Conservation (phyloP, 257 asterid genomes). For the Plantago major region DNA sequence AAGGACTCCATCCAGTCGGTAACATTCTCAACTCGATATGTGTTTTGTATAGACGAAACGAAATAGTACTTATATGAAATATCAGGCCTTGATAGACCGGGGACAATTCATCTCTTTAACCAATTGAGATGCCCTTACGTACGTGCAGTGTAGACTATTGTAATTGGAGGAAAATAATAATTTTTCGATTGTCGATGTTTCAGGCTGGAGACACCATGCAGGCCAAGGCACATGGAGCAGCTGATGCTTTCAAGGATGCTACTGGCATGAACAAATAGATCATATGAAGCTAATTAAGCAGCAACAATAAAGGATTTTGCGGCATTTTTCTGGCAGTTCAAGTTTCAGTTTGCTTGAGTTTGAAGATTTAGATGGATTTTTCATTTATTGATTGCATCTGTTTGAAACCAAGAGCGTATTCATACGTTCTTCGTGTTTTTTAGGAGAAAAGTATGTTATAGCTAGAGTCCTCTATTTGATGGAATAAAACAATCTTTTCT, state of each 20-base stretch:
- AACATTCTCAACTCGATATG: not conserved
- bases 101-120: no score
- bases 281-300: no score
- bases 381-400: not conserved
- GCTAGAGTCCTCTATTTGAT: not conserved
- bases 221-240: slow-evolving; percentile 43
- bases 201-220: slow-evolving; percentile 40
- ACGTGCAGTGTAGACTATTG: not conserved
- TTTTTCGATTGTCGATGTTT: not conserved
- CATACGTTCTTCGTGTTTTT: not conserved
- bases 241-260: slow-evolving; percentile 41
- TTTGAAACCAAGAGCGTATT: slow-evolving; percentile 1
- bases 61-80: no score
- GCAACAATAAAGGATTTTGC: not conserved
- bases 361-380: not conserved
- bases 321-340: not conserved
- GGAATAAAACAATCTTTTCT: not conserved
- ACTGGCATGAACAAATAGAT: slow-evolving; percentile 41
- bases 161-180: not conserved
- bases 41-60: not conserved
- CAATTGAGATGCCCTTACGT: not conserved
- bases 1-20: slow-evolving; percentile 47
- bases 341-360: not conserved
- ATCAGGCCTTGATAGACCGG: no score
- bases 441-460: not conserved